Evolutionary conservation across 176 grass and related monocot genomes (phyloP).

Genomic region (Puccinellia tenuiflora): DNA sequence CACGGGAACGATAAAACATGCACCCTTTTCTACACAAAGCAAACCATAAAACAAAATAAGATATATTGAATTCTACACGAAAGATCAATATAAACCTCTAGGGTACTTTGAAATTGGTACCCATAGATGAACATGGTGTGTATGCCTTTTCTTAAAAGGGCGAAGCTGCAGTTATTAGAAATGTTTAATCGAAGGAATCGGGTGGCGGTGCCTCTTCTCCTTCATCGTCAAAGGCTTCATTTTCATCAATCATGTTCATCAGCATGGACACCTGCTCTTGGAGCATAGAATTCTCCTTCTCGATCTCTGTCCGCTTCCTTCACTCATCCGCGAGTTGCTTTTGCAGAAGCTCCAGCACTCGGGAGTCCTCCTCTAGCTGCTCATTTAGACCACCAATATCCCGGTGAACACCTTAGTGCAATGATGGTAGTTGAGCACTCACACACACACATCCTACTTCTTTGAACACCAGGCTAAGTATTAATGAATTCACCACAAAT

Average conservation of each 20-base stretch:
- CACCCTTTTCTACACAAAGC: constrained; percentile 24
- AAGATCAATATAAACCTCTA: background rate
- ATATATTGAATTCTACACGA: constrained; percentile 36
- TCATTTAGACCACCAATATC: constrained; percentile 89
- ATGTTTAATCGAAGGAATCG: constrained; percentile 14
- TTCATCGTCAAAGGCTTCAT: constrained; percentile 50
- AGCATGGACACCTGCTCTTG: constrained; percentile 85
- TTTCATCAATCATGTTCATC: constrained; percentile 72
- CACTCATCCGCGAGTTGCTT: constrained; percentile 69
- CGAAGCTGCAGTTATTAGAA: background rate
- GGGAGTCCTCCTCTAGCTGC: constrained; percentile 90
- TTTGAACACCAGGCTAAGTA: no score
- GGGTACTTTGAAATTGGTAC: constrained; percentile 25
- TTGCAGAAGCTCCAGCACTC: constrained; percentile 76
- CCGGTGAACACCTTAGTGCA: no score
- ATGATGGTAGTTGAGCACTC: no score
- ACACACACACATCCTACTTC: no score
- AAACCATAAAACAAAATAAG: constrained; percentile 29
- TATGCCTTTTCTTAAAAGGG: background rate
- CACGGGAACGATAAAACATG: constrained; percentile 14
- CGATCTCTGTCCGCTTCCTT: constrained; percentile 68
- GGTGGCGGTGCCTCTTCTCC: constrained; percentile 41
- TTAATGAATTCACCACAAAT: no score
- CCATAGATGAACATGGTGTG: constrained; percentile 1
- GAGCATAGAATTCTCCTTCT: constrained; percentile 79